Base-by-base conservation (phyloP, 108 stramenopile species). In the Conticribra weissflogii region DNA sequence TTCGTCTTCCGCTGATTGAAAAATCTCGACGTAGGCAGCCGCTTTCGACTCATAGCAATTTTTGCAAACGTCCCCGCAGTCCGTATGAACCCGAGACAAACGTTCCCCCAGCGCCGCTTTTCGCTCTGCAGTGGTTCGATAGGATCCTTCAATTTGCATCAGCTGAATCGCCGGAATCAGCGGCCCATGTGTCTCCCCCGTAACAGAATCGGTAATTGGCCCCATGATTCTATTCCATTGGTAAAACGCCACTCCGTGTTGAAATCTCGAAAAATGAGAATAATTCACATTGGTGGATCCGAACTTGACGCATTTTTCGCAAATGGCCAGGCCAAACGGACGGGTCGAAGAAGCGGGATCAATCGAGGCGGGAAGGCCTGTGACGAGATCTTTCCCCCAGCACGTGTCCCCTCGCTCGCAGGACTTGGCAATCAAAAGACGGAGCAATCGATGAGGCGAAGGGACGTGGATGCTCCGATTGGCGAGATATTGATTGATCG, bases 401-500 rank as follows among this genome's bases (percentile, higher is more conserved):
- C 78, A 79, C 47, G 60, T 46, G 41, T 67, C 78, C 4, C 78
- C 78, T 3, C 78, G 66, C 23, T 79, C 78, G 46, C 78, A 79
- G n/a, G 34, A 44, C 24, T 66, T 74, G 33, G 72, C 72, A 27
- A 68, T 79, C 59, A 79, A 36, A 2, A 74, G 47, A 3, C 72
- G 59, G 18, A 79, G 72, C 66, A 79, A 17, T 5, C 78, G 30
- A 33, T 59, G 66, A 2, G 72, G 17, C 18, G 78, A 74, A 3
- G 78, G 78, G 18, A 79, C 24, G 49, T 79, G 78, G 34, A 79
- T 79, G 55, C 64, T 66, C 24, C 78, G 58, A 32, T 68, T 79
- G 25, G 27, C 16, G 18, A 79, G 33, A 29, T 74, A 71, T 17
- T 17, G 24, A 66, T 74, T 68, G 34, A 79, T 74, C 21, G 67